Evolutionary conservation across 2,329 filamentous ascomycete species (phyloP).

Genomic region (Aspergillus quadrilineatus): DNA sequence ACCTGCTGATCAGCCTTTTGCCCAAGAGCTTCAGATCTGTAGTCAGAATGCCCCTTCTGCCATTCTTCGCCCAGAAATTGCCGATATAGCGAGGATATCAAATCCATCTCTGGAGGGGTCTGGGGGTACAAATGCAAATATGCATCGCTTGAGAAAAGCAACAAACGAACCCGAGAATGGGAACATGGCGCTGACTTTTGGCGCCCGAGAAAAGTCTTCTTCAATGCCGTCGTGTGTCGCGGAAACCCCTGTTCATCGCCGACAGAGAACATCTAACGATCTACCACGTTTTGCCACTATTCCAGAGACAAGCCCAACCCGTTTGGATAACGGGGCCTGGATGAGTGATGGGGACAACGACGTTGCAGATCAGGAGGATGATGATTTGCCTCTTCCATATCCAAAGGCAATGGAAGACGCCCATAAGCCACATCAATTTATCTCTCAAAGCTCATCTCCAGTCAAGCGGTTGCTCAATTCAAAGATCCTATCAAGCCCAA

Average conservation of each 20-base stretch:
- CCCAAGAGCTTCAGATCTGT: conserved; percentile 22
- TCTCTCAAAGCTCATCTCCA: conserved; percentile 26
- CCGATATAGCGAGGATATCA: conserved; percentile 11
- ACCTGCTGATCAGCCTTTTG: conserved; percentile 24
- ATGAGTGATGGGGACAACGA: conserved; percentile 25
- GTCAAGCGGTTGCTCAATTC: conserved; percentile 25
- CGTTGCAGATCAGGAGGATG: conserved; percentile 35
- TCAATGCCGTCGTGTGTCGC: conserved; percentile 42
- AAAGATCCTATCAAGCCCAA: conserved; percentile 41
- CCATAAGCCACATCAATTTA: conserved; percentile 22
- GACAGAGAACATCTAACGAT: conserved; percentile 23
- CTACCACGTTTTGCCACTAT: conserved; percentile 35
- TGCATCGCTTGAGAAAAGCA: conserved; percentile 20
- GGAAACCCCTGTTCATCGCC: conserved; percentile 40
- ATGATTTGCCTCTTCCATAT: conserved; percentile 37
- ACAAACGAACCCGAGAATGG: conserved; percentile 8
- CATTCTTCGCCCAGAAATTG: conserved; percentile 10
- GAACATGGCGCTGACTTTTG: conserved; percentile 13
- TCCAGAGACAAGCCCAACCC: conserved; percentile 40
- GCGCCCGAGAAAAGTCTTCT: conserved; percentile 30
- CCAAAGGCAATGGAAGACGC: conserved; percentile 19
- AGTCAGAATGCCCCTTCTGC: conserved; percentile 6
- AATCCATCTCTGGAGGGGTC: conserved; percentile 10
- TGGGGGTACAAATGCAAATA: conserved; percentile 10
- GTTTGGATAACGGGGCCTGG: conserved; percentile 25